phyloP scores from a whole-genome alignment of 148 eudicot species.

The Arctostaphylos glauca region DNA sequence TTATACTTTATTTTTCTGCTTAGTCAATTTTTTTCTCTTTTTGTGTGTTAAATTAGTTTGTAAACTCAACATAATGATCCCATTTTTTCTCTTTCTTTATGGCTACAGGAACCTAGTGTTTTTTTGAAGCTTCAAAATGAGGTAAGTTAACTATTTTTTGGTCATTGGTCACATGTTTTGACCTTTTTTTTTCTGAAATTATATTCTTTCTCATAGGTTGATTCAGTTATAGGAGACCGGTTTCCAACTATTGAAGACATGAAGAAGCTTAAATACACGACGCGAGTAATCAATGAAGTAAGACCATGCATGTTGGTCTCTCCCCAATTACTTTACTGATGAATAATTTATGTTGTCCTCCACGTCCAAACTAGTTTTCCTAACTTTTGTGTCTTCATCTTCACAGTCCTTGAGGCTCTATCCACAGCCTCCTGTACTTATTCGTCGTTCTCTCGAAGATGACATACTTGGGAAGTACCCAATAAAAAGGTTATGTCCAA shows the following conservation, averaged over 20 bases:
- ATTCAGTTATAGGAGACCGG: conserved; percentile 89
- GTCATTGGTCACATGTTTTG: not conserved
- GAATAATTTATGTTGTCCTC: not conserved
- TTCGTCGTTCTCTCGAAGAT: conserved; percentile 84
- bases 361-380: not conserved
- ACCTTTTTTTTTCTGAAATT: not conserved
- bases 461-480: conserved; percentile 87
- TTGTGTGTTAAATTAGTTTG: not conserved
- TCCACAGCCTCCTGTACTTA: conserved; percentile 96
- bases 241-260: conserved; percentile 85
- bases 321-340: not conserved
- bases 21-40: not conserved
- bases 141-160: conserved; percentile 35
- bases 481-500: conserved; percentile 58
- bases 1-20: not conserved
- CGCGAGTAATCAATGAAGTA: conserved; percentile 96
- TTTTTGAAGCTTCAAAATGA: conserved; percentile 86
- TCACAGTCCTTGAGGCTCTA: conserved; percentile 93
- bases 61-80: not conserved
- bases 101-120: conserved; percentile 72
- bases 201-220: conserved; percentile 52
- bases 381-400: not conserved
- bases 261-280: conserved; percentile 91
- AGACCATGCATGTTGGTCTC: conserved; percentile 21
- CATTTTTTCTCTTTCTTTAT: not conserved